These are phyloP conservation scores for Ogataea paradorogensis DNA, from an alignment of 805 yeast species.

Conservation along the genomic window DNA sequence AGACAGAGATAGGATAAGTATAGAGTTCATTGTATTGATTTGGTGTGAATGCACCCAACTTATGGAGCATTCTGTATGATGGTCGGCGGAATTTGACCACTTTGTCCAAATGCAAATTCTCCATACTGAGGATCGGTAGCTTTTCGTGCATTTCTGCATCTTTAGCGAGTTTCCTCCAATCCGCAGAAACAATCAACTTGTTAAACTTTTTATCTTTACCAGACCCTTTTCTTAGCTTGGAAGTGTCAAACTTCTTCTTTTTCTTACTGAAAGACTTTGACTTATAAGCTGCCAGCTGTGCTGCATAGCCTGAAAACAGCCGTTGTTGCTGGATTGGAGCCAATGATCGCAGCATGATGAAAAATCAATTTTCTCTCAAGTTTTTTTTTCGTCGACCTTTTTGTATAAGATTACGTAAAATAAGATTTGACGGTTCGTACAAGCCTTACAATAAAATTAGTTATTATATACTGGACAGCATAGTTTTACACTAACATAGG, in stretches of 20 bases:
- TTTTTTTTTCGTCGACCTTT: constrained; percentile 8
- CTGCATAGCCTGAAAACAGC: constrained; percentile 12
- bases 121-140: constrained; percentile 18
- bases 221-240: constrained; percentile 31
- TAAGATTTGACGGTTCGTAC: not conserved
- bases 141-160: constrained; percentile 19
- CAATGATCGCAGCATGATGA: constrained; percentile 1
- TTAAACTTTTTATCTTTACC: constrained; percentile 32
- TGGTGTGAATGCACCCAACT: constrained; percentile 63
- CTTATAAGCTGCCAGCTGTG: constrained; percentile 23
- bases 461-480: constrained; percentile 1
- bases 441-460: not conserved
- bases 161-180: constrained; percentile 25
- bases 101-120: constrained; percentile 22
- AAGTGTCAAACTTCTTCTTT: constrained; percentile 20
- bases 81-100: constrained; percentile 41
- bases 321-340: constrained; percentile 8
- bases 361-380: constrained; percentile 2
- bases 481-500: not conserved
- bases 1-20: constrained; percentile 54
- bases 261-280: constrained; percentile 32
- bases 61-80: constrained; percentile 42
- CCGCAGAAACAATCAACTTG: constrained; percentile 23
- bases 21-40: constrained; percentile 69
- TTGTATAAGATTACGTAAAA: constrained; percentile 1